Conservation (phyloP, 768 basidiomycete genomes). For the Megacollybia marginata region DNA sequence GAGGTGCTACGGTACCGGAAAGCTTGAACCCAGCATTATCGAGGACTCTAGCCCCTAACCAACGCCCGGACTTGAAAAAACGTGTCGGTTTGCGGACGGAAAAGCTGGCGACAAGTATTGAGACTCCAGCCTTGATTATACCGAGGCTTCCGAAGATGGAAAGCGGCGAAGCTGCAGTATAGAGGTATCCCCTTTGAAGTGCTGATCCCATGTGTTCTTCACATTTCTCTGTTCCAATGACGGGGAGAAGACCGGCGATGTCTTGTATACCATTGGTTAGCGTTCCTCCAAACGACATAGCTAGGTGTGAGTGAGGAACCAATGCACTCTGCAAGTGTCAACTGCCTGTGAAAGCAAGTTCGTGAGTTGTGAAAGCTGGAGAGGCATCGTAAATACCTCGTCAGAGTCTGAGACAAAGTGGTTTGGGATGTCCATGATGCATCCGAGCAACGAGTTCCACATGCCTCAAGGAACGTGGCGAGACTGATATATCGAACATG, state of each 20-base stretch:
- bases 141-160: conserved; percentile 9
- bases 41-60: not conserved
- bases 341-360: too few species aligned
- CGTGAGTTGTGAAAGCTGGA: too few species aligned
- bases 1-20: not conserved
- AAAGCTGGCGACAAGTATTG: conserved; percentile 3
- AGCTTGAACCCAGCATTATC: not conserved
- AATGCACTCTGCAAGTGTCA: too few species aligned
- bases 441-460: too few species aligned
- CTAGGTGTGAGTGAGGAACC: too few species aligned
- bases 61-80: not conserved
- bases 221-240: conserved; percentile 8
- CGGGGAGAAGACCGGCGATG: conserved; percentile 5
- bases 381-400: too few species aligned
- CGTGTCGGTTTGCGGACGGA: not conserved
- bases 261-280: conserved; percentile 6
- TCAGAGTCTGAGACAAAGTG: too few species aligned
- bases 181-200: conserved; percentile 4
- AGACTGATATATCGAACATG: too few species aligned
- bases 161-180: conserved; percentile 6
- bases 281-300: not conserved
- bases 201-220: conserved; percentile 5
- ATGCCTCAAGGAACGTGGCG: too few species aligned
- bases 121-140: conserved; percentile 2
- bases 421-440: too few species aligned